Evolutionary conservation across 495 filamentous ascomycete genomes (phyloP).

Genomic region (Trypethelium eluteriae): DNA sequence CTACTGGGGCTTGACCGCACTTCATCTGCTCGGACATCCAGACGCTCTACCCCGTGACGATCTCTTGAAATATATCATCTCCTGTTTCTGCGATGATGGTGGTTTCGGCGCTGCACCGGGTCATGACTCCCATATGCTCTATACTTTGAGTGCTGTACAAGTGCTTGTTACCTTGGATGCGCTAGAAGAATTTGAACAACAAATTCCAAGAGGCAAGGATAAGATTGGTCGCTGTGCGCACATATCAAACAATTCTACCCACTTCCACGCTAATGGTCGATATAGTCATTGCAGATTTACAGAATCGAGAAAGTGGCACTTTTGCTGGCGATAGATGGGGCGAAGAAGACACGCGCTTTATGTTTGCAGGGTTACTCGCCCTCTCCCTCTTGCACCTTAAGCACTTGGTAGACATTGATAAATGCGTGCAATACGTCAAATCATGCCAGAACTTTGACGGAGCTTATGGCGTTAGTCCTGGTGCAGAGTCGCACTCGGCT

Average conservation of each 20-base stretch:
- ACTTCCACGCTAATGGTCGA: constrained; percentile 13
- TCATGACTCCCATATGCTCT: constrained; percentile 92
- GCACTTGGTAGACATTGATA: constrained; percentile 60
- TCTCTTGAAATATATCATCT: constrained; percentile 83
- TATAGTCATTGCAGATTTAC: constrained; percentile 70
- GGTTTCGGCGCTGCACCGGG: constrained; percentile 91
- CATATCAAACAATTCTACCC: constrained; percentile 1
- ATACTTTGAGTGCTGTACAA: constrained; percentile 88
- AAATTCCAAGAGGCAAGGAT: constrained; percentile 56
- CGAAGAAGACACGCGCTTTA: constrained; percentile 87
- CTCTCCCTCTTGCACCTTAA: constrained; percentile 71
- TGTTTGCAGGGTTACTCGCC: constrained; percentile 80
- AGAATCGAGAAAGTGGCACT: constrained; percentile 70
- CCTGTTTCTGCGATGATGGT: constrained; percentile 77
- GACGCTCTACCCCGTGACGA: constrained; percentile 72
- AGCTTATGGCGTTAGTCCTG: constrained; percentile 79
- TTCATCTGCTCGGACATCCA: constrained; percentile 75
- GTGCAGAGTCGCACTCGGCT: constrained; percentile 84
- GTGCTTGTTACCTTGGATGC: constrained; percentile 79
- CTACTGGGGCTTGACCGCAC: constrained; percentile 89
- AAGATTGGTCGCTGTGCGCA: constrained; percentile 66
- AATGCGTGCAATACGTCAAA: constrained; percentile 68
- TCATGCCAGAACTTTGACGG: constrained; percentile 88
- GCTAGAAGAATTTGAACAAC: constrained; percentile 67
- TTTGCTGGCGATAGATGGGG: constrained; percentile 96